These are phyloP conservation scores for Rubus idaeus DNA, from an alignment of 306 rosid species.

Conservation along the genomic window DNA sequence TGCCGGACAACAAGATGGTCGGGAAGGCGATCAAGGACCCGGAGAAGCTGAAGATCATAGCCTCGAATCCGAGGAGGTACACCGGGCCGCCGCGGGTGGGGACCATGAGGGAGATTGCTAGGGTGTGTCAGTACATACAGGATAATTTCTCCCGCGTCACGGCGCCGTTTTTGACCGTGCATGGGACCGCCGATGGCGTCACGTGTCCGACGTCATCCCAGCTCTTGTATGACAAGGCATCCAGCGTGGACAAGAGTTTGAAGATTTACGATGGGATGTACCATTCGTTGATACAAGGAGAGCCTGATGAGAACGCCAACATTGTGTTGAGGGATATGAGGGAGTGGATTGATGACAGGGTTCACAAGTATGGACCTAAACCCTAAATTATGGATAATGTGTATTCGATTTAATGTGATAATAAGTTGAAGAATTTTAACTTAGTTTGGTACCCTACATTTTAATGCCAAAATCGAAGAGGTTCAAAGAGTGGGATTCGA, in stretches of 20 bases:
- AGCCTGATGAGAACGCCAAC: conserved; percentile 69
- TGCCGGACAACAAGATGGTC: conserved; percentile 96
- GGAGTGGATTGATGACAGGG: conserved; percentile 86
- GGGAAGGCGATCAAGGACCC: conserved; percentile 90
- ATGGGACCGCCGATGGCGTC: conserved; percentile 80
- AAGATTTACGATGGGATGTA: conserved; percentile 94
- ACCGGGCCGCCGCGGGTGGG: conserved; percentile 93
- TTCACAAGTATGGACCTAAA: conserved; percentile 42
- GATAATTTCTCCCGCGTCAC: conserved; percentile 69
- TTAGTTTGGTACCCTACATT: background rate
- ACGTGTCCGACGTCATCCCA: conserved; percentile 85
- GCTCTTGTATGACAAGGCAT: conserved; percentile 70
- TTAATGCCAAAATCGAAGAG: background rate
- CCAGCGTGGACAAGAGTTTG: conserved; percentile 73
- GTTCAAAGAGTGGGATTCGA: background rate
- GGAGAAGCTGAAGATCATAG: conserved; percentile 71
- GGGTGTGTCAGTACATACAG: conserved; percentile 81
- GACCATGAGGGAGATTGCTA: conserved; percentile 83
- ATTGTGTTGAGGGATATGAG: conserved; percentile 76
- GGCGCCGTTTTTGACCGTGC: conserved; percentile 79
- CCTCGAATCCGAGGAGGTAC: conserved; percentile 81
- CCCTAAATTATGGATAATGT: background rate
- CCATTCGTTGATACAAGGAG: conserved; percentile 90
- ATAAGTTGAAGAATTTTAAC: background rate
- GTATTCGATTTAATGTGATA: background rate